Conservation (phyloP, 2,329 filamentous ascomycete species). For the Hymenoscyphus fructigenus region DNA sequence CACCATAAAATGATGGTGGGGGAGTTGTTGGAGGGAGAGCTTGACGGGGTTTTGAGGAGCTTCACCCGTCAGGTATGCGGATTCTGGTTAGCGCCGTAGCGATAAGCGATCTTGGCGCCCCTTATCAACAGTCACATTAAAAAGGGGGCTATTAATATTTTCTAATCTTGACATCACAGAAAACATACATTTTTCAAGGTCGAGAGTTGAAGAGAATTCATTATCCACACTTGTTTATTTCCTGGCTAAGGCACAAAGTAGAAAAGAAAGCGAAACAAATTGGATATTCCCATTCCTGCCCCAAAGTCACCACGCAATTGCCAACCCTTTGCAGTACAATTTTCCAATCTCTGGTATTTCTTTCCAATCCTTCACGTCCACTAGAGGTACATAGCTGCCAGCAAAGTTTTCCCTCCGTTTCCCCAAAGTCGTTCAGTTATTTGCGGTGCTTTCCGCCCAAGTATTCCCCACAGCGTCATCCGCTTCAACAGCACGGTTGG, state of each 20-base stretch:
- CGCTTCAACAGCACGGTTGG: neutral
- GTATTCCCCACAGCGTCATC: neutral
- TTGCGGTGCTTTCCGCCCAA: neutral
- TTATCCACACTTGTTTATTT: too few species aligned
- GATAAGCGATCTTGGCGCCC: too few species aligned
- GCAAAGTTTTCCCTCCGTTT: neutral
- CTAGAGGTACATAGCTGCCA: neutral
- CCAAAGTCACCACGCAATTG: neutral
- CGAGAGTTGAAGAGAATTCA: too few species aligned
- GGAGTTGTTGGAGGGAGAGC: neutral
- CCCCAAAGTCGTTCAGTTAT: neutral
- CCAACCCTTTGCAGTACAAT: neutral
- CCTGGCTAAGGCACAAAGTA: too few species aligned
- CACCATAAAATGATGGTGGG: neutral
- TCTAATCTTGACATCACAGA: too few species aligned
- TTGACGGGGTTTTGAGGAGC: neutral
- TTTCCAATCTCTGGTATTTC: neutral
- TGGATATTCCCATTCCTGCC: too few species aligned
- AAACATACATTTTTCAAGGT: too few species aligned
- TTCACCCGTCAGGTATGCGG: neutral
- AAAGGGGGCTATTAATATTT: too few species aligned
- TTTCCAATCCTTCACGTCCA: neutral
- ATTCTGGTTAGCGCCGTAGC: too few species aligned
- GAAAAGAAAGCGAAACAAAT: too few species aligned
- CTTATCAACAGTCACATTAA: too few species aligned